Conservation (phyloP, 371 early-diverging fungal genomes). For the Mucor saturninus region DNA sequence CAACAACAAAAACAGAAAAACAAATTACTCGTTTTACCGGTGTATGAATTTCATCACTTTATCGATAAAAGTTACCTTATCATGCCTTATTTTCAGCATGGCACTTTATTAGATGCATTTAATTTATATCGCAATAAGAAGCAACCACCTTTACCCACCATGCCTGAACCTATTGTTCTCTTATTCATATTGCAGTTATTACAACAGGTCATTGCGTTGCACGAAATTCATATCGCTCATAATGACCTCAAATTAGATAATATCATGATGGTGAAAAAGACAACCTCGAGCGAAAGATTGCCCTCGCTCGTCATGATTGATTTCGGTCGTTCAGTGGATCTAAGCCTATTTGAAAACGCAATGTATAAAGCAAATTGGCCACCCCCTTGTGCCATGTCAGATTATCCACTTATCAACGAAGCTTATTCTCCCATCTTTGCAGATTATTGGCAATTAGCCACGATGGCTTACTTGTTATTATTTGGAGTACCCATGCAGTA, state of each 20-base stretch:
- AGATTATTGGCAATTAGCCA: constrained; percentile 55
- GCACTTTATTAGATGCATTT: constrained; percentile 41
- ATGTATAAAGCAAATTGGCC: constrained; percentile 41
- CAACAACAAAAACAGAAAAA: neutral
- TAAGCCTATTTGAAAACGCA: constrained; percentile 19
- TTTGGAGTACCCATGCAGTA: constrained; percentile 34
- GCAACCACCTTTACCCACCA: neutral
- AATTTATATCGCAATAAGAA: constrained; percentile 25
- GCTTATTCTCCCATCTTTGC: constrained; percentile 32
- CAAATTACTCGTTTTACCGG: constrained; percentile 1
- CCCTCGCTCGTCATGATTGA: constrained; percentile 46
- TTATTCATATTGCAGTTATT: constrained; percentile 33
- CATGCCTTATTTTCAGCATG: constrained; percentile 29
- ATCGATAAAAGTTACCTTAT: constrained; percentile 38
- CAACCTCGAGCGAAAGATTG: neutral
- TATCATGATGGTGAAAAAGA: constrained; percentile 29
- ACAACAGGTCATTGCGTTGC: constrained; percentile 33
- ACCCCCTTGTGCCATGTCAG: constrained; percentile 26
- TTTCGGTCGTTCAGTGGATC: constrained; percentile 50
- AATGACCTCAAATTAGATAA: constrained; percentile 59
- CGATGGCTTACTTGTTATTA: constrained; percentile 38
- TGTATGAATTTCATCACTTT: constrained; percentile 25
- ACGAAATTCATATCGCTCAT: constrained; percentile 41
- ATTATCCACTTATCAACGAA: constrained; percentile 17
- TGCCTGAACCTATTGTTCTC: constrained; percentile 48